Base-by-base conservation (phyloP, 495 filamentous ascomycete species). In the Pyronema domesticum region DNA sequence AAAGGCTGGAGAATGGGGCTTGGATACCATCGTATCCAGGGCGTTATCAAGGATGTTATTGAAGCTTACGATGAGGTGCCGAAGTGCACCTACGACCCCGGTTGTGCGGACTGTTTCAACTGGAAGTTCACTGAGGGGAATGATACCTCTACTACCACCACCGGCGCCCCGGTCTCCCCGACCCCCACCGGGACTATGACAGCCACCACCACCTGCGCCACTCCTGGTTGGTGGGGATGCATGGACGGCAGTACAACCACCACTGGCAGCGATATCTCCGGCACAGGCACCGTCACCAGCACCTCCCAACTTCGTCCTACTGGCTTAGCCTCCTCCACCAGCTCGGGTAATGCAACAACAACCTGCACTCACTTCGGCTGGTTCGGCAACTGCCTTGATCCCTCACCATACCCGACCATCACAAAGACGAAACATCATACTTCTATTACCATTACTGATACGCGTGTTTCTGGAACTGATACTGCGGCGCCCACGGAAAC, bases 91-190 rank as follows among this genome's bases (percentile, higher is more conserved):
- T 72, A 68, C 37, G 79, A 79, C 0, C 72, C 80, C 3, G 86
- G 94, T 53, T 96, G 91, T 68, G 75, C 80, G 48, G 91, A 98
- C 63, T 98, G 91, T 60, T 82, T 79, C 59, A 78, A 80, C 39
- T 98, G 91, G 91, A 94, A 95, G 64, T 95, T 84, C 70, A 89
- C 86, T 60, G 80, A 80, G 58, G 93, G 87, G 61, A 95, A 96
- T 62, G 82, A 80, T 10, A 87, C 86, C 1, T 80, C 86, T 46
- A 73, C 74, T 3, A 84, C 79, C 3, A 87, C 82, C 0, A 81
- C 82, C 0, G 74, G 75, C 4, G 76, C 71, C 0, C 75, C 70
- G 0, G 71, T 65, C 1, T 66, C 70, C 10, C 68, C 71, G 7
- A 69, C 75, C 9, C 69, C 69, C 4, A 71, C 76, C 2, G 70